Base-by-base conservation (phyloP, 2,329 filamentous ascomycete genomes). In the Fonsecaea pedrosoi region DNA sequence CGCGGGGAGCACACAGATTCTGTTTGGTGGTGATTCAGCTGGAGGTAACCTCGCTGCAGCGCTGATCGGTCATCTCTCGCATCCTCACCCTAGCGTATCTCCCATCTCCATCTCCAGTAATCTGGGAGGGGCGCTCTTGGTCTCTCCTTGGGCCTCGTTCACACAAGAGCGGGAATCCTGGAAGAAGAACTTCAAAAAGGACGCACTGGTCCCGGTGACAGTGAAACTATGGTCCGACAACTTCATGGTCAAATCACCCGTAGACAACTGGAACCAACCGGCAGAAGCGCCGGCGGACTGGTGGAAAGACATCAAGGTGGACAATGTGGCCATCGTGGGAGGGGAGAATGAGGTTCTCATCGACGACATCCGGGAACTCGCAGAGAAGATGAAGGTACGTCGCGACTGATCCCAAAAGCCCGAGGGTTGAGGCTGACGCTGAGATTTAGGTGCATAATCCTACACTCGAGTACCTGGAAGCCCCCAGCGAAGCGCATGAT, bases 121-220 rank as follows among this genome's bases (percentile, higher is more conserved):
- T 18, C 32, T 89, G 8, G 79, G 79, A 1, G 85, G 82, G 3
- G 80, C 82, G 0, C 71, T 87, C 8, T 77, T 89, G 8, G 82
- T 89, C 61, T 83, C 82, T 0, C 87, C 87, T 0, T 89, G 87
- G 87, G 79, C 82, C 2, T 81, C 81, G 0, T 83, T 89, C 65
- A 77, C 80, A 30, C 79, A 78, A 0, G 58, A 59, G 15, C 37
- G 56, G 25, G 55, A 50, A 7, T 60, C 65, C 2, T 69, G 58
- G 54, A 67, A 57, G 54, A 54, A 37, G 10, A 65, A 65, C 54
- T 50, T 40, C 30, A 63, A 57, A 12, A 60, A 57, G 13, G 70
- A 71, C 37, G 58, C 64, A 7, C 42, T 70, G 30, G 56, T 58
- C 21, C 25, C 48, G n/a, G 34, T 15, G 1, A 38, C 53, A 12